These are phyloP conservation scores for Porcisia deanei DNA, from an alignment of 208 protist genomes.

Conservation along the genomic window DNA sequence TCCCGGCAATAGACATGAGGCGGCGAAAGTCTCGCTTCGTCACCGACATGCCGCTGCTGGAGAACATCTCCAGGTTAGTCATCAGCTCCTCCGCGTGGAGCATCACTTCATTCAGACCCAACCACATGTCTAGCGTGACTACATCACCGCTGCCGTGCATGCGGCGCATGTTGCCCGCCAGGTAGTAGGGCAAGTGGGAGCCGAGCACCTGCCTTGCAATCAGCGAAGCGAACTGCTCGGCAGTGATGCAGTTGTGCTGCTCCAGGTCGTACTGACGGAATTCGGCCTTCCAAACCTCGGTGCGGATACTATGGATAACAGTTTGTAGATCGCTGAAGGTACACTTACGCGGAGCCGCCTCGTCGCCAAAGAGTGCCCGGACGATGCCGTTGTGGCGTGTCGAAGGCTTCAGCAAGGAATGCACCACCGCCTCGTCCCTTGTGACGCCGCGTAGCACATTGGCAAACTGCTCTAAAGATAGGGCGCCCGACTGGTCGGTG, in stretches of 20 bases:
- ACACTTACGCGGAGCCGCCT: slow-evolving; percentile 36
- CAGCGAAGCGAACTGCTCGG: slow-evolving; percentile 75
- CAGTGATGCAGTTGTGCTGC: slow-evolving; percentile 48
- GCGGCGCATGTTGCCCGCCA: slow-evolving; percentile 80
- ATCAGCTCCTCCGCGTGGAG: slow-evolving; percentile 48
- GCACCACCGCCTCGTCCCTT: slow-evolving; percentile 52
- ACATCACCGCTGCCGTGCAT: slow-evolving; percentile 39
- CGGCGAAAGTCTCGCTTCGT: slow-evolving; percentile 61
- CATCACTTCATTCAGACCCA: slow-evolving; percentile 78
- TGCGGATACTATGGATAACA: slow-evolving; percentile 55
- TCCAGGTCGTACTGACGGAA: slow-evolving; percentile 76
- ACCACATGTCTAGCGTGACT: slow-evolving; percentile 74
- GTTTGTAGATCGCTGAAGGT: slow-evolving; percentile 47
- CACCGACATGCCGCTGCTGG: slow-evolving; percentile 55
- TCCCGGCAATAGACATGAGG: slow-evolving; percentile 50
- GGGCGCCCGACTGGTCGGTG: slow-evolving; percentile 44
- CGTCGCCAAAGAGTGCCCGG: slow-evolving; percentile 59
- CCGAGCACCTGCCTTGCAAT: slow-evolving; percentile 82
- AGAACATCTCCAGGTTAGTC: slow-evolving; percentile 69
- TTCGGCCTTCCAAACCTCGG: slow-evolving; percentile 83
- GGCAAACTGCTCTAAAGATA: slow-evolving; percentile 74
- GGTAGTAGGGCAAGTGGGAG: slow-evolving; percentile 82
- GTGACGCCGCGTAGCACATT: slow-evolving; percentile 71
- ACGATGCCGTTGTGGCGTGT: slow-evolving; percentile 61
- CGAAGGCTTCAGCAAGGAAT: slow-evolving; percentile 39